Evolutionary conservation across 2,329 filamentous ascomycete genomes (phyloP), one percentile per base, ranked within the genome.

Genomic region (Talaromyces pinophilus): DNA sequence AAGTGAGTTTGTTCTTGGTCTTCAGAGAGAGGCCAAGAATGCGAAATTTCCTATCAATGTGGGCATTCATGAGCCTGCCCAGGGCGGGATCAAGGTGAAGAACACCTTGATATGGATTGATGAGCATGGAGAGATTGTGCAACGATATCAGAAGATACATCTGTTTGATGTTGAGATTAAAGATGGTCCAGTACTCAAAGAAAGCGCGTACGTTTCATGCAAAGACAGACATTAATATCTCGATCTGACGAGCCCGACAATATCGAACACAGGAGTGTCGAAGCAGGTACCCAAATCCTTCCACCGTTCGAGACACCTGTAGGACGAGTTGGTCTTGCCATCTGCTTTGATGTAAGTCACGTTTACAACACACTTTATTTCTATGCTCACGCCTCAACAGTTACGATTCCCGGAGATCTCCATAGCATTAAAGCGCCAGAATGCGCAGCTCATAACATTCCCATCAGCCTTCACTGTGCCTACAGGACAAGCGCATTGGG

Each of bases 401-500:
- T 79, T 97, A 69, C 87, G 93, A 0, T 96, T 95, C 74, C 87
- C 92, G 0, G 92, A 96, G 75, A 86, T 90, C 8, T 86, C 87
- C 0, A 77, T 95, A 10, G 84, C 87, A 1, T 83, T 96, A 19
- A 86, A 87, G 33, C 80, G 86, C 6, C 85, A 87, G 64, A 82
- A 85, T 25, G 92, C 92, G 1, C 88, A 97, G 69, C 82, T 97
- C 63, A 82, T 97, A 60, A 88, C 92, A 0, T 97, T 94, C 74
- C 94, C 94, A 0, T 94, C 91, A 5, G 94, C 94, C 3, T 98
- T 97, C 75, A 97, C 93, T 0, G 85, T 96, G 0, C 88, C 90
- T 0, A 97, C 94, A 0, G 94, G 94, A 0, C 84, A 83, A 65
- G 91, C 91, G 1, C 94, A 97, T 79, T 98, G 94, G 94, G 88